A percentile compares a stretch with the other conserved stretches of the same genome.
These are phyloP conservation scores for Pseudogymnoascus sp. DNA, from an alignment of 2,329 filamentous ascomycete genomes.

Conservation along the genomic window DNA sequence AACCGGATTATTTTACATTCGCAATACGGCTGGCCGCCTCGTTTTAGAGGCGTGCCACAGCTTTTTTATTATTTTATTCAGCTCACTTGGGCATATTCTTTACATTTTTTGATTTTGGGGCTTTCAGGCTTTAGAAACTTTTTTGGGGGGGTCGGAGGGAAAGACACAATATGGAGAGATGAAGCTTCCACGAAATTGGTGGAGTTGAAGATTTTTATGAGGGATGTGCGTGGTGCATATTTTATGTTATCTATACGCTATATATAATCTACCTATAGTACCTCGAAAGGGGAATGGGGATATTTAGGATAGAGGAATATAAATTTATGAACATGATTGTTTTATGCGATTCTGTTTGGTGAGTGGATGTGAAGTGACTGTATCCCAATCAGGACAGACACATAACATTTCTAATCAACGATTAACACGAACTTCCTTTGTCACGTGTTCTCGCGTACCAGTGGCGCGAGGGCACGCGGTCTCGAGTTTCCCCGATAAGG, in stretches of 20 bases:
- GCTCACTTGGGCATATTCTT: background rate
- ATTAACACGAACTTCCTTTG: background rate
- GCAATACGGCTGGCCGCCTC: background rate
- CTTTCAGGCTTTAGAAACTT: background rate
- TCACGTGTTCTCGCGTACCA: background rate
- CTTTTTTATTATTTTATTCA: background rate
- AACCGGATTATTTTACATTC: background rate
- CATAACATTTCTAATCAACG: background rate
- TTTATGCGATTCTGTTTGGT: background rate
- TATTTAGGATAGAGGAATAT: background rate
- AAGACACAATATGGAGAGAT: background rate
- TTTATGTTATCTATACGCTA: background rate
- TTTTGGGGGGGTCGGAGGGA: background rate
- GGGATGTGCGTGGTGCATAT: background rate
- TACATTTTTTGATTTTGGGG: background rate
- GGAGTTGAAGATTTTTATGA: background rate
- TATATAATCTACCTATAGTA: background rate
- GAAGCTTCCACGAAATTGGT: background rate
- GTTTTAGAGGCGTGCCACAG: background rate
- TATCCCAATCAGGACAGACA: constrained; percentile 10
- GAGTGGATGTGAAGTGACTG: background rate
- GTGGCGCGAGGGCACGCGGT: background rate
- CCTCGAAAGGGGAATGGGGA: background rate
- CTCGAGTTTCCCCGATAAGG: background rate
- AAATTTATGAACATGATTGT: background rate